A percentile compares a stretch with the other conserved stretches of the same genome.
Evolutionary conservation across 768 basidiomycete species (phyloP).

Genomic region (Kwoniella dendrophila): DNA sequence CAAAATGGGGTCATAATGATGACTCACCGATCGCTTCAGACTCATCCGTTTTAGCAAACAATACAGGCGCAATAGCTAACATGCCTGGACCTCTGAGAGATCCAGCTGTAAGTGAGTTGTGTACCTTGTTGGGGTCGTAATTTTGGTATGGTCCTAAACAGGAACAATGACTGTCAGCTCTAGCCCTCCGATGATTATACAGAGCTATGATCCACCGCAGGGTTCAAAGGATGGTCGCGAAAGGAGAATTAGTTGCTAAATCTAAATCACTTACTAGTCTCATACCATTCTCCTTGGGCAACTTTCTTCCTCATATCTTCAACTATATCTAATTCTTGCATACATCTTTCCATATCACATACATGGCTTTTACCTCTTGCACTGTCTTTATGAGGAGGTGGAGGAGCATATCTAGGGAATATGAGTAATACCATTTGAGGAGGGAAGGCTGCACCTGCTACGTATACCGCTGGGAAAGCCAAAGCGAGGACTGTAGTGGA

Average conservation of each 20-base stretch:
- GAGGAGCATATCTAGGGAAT: constrained; percentile 75
- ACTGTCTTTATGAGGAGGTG: constrained; percentile 66
- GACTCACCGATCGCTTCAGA: constrained; percentile 63
- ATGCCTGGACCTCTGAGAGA: constrained; percentile 84
- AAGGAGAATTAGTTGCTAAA: too few species aligned
- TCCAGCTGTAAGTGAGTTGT: constrained; percentile 82
- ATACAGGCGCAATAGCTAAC: constrained; percentile 76
- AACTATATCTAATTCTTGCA: constrained; percentile 70
- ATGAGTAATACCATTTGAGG: constrained; percentile 61
- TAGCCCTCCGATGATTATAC: background rate
- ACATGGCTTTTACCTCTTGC: constrained; percentile 65
- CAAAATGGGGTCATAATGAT: background rate
- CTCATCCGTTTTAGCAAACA: constrained; percentile 74
- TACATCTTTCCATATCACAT: constrained; percentile 65
- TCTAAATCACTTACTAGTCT: constrained; percentile 48
- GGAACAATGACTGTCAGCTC: background rate
- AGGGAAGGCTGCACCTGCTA: constrained; percentile 50
- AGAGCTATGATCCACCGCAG: too few species aligned
- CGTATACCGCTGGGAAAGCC: constrained; percentile 47
- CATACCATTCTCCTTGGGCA: constrained; percentile 49
- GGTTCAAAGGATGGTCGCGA: too few species aligned
- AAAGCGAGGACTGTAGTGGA: constrained; percentile 32
- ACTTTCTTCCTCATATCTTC: constrained; percentile 59
- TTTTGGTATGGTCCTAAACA: constrained; percentile 66
- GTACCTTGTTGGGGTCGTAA: constrained; percentile 71